Evolutionary conservation across 306 rosid genomes (phyloP), one percentile per base, ranked within the genome.

Genomic region (Rubus parviflorus): DNA sequence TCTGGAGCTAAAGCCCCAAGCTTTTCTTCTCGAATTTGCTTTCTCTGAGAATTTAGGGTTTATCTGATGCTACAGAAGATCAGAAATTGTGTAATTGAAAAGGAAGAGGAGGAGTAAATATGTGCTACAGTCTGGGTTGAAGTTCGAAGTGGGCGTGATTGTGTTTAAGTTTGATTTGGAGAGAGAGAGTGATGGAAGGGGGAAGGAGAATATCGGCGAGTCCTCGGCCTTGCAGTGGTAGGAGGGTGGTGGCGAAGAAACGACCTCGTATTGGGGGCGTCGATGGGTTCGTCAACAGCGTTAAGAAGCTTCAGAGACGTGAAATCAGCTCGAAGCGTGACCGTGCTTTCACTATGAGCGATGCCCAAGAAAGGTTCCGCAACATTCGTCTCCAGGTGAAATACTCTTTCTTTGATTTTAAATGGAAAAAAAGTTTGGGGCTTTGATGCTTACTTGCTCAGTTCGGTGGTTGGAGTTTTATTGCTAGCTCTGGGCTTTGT

Each of bases 291-390:
- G 81, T 80, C 52, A 83, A 58, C 78, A 80, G 91, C 78, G 88
- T 93, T 19, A 91, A 86, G 87, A 91, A 89, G 88, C 97, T 93
- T 19, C 97, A 89, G 72, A 51, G 84, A n/a, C 95, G 98, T 9
- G 95, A 93, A 88, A 87, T 93, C 73, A 81, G 86, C 72, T 87
- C 98, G 11, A 93, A 86, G 76, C 86, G 93, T 1, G 93, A 87
- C 83, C 93, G 93, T 37, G 86, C 97, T 77, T 91, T 93, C 73
- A 85, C 90, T 43, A 82, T 92, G 80, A 76, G 89, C 82, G 86
- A 89, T 81, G 90, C 95, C 8, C 88, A 87, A 68, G 95, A 93
- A 79, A 83, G 92, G 77, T 93, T 93, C 75, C 93, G 94, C 69
- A 87, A 90, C 77, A 93, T 93, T 81, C 92, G 95, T 25, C 86